These are phyloP conservation scores for Curvularia sp. DNA, from an alignment of 2,329 filamentous ascomycete genomes.

Conservation along the genomic window DNA sequence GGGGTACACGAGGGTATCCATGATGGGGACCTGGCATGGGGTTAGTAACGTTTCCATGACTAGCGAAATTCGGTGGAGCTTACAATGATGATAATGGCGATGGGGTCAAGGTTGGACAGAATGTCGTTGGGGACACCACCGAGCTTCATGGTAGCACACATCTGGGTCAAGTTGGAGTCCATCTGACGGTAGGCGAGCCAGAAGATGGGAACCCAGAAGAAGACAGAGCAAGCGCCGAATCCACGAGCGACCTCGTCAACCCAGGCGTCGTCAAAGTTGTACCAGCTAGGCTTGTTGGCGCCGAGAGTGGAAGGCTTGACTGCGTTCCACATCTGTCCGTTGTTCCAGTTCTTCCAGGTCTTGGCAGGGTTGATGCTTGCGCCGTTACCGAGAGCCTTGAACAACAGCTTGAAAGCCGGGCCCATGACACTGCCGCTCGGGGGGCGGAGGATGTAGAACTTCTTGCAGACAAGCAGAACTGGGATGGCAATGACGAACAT, in stretches of 20 bases:
- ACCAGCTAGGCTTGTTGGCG: conserved; percentile 67
- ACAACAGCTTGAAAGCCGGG: conserved; percentile 68
- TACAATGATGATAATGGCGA: conserved; percentile 74
- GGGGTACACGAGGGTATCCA: conserved; percentile 73
- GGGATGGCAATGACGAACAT: conserved; percentile 67
- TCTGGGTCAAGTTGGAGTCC: conserved; percentile 68
- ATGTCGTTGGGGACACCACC: conserved; percentile 79
- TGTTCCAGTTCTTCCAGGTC: conserved; percentile 63
- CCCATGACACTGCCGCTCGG: conserved; percentile 72
- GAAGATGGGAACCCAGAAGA: conserved; percentile 69
- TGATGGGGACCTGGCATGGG: conserved; percentile 35
- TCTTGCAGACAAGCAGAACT: conserved; percentile 66
- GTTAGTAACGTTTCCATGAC: conserved; percentile 67
- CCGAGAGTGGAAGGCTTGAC: conserved; percentile 69
- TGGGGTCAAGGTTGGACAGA: conserved; percentile 76
- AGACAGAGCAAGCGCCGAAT: conserved; percentile 47
- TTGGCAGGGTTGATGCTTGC: conserved; percentile 64
- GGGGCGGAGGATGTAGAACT: conserved; percentile 65
- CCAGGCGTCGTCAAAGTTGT: conserved; percentile 82
- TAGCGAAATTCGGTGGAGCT: conserved; percentile 58
- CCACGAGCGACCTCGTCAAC: conserved; percentile 80
- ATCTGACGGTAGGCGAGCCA: conserved; percentile 74
- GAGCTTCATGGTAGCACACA: conserved; percentile 70
- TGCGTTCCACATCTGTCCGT: conserved; percentile 67
- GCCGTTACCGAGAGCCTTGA: conserved; percentile 59